Evolutionary conservation across 805 yeast species (phyloP), one percentile per base, ranked within the genome.

Genomic region (Starmerella bacillaris): DNA sequence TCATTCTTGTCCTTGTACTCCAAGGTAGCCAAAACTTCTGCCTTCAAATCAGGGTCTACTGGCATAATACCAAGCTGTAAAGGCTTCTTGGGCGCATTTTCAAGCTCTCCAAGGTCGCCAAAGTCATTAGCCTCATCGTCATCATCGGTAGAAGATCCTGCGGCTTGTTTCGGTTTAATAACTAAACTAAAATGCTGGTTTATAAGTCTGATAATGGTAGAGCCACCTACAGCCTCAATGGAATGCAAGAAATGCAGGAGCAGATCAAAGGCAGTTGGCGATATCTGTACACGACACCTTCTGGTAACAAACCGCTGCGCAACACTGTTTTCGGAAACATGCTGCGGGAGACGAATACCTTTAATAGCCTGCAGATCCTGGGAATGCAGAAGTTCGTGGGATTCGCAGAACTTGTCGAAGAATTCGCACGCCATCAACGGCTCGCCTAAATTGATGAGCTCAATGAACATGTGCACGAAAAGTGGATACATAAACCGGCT

Each of bases 181-280:
- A 29, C 37, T 18, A 58, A 48, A 28, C 67, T 73, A 47, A 89
- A 64, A 53, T 80, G 72, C 57, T 82, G 84, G 59, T 89, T 89
- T 42, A 89, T 74, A 33, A 82, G 66, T 46, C 94, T 64, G 32
- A 89, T 79, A 36, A 86, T 63, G 26, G 86, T 68, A 2, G 84
- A 76, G 2, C 96, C 96, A 29, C 96, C 96, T 36, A 74, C 74
- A 7, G 77, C 76, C 55, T 83, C 95, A 53, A 83, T 80, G 51
- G 86, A 95, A 53, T 82, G 92, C 36, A 89, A 57, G 47, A 83
- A 86, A 52, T 80, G 79, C 36, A 89, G 62, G 43, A 89, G 65
- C 46, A 86, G 59, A 52, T 83, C 89, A 50, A 86, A 65, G 4
- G 92, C 72, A 1, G 94, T 83, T 43, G 78, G 74, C 11, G 94